Conservation (phyloP, 2,329 filamentous ascomycete species). For the Alternaria dauci region DNA sequence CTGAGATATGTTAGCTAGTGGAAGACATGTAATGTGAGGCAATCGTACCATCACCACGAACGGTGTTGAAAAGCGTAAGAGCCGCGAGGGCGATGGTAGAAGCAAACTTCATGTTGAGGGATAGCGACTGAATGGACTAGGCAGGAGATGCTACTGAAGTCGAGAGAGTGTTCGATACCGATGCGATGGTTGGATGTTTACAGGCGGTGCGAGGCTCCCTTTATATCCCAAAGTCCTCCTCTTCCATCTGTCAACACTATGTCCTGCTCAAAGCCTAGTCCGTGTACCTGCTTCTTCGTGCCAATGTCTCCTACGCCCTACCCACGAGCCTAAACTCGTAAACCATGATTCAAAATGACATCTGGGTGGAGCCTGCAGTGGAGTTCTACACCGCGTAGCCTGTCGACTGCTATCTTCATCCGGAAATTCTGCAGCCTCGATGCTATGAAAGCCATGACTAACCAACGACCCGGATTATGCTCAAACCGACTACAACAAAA, state of each 20-base stretch:
- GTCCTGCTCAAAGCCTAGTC: background rate
- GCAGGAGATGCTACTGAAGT: background rate
- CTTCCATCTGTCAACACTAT: background rate
- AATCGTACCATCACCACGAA: conserved; percentile 42
- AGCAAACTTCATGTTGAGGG: conserved; percentile 44
- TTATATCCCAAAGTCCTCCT: conserved; percentile 33
- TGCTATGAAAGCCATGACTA: conserved; percentile 26
- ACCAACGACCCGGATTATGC: conserved; percentile 4
- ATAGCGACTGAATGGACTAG: background rate
- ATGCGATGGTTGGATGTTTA: conserved; percentile 21
- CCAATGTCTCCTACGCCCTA: conserved; percentile 3
- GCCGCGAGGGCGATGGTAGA: conserved; percentile 39
- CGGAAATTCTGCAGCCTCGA: background rate
- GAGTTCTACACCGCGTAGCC: conserved; percentile 8
- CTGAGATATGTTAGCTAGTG: conserved; percentile 34
- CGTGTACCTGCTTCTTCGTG: background rate
- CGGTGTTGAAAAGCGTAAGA: conserved; percentile 39
- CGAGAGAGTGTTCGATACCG: conserved; percentile 16
- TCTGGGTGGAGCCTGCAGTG: conserved; percentile 12
- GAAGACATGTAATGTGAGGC: background rate
- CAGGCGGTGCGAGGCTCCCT: conserved; percentile 19
- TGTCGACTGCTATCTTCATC: background rate
- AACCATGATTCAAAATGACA: conserved; percentile 3
- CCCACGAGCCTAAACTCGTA: conserved; percentile 3
- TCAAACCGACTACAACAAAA: background rate